Conservation (phyloP, 2,329 filamentous ascomycete genomes). For the Neurospora crassa region DNA sequence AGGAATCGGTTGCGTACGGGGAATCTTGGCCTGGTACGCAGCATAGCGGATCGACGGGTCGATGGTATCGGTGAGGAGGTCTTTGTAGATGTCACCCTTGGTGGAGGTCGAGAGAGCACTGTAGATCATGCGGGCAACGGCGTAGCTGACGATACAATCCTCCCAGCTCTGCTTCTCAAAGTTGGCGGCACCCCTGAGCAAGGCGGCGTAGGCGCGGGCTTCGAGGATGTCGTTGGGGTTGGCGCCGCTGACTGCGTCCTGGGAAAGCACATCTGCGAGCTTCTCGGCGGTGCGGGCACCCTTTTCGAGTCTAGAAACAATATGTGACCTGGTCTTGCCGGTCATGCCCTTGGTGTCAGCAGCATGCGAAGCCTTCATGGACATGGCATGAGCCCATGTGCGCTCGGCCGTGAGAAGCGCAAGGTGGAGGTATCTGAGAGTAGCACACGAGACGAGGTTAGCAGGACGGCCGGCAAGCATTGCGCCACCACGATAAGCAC, state of each 20-base stretch:
- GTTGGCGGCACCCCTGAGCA: conserved; percentile 64
- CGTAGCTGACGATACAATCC: conserved; percentile 63
- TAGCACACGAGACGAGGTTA: conserved; percentile 1
- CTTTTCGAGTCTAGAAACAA: conserved; percentile 79
- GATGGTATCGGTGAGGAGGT: conserved; percentile 74
- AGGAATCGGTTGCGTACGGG: conserved; percentile 72
- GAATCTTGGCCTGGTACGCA: conserved; percentile 82
- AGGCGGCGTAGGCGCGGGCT: conserved; percentile 71
- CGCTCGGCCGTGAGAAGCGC: conserved; percentile 79
- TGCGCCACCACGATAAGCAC: background rate
- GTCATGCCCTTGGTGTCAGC: conserved; percentile 71
- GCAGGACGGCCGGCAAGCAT: background rate
- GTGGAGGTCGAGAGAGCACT: conserved; percentile 55
- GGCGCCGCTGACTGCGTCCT: conserved; percentile 54
- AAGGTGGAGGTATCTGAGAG: conserved; percentile 61
- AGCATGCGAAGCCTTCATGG: conserved; percentile 76
- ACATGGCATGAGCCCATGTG: conserved; percentile 93
- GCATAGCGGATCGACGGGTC: conserved; percentile 93
- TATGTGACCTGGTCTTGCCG: conserved; percentile 74
- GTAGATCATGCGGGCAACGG: conserved; percentile 74
- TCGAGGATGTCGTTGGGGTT: conserved; percentile 67
- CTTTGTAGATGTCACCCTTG: conserved; percentile 73
- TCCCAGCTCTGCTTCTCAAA: conserved; percentile 90
- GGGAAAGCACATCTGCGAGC: conserved; percentile 56
- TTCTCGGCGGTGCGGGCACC: conserved; percentile 60